A percentile compares a stretch with the other conserved stretches of the same genome.
phyloP scores from a whole-genome alignment of 225 moss, liverwort and hornwort genomes.

The Rhytidiadelphus loreus region DNA sequence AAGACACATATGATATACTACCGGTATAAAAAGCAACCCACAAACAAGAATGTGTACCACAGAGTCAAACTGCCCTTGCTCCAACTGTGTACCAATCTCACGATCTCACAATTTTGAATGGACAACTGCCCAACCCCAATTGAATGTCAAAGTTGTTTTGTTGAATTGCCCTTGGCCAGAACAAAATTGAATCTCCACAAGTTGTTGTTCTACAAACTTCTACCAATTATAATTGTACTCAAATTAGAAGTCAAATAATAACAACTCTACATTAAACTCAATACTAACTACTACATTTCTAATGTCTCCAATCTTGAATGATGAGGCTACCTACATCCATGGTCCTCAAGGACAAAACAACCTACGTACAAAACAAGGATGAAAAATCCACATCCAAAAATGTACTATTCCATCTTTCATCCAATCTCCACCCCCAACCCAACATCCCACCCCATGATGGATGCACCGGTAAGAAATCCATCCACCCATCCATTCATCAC shows the following conservation, averaged over 20 bases:
- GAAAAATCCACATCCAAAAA: background rate
- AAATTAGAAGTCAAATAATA: too few relatives aligned
- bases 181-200: background rate
- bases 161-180: rapidly evolving
- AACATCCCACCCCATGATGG: too few relatives aligned
- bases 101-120: background rate
- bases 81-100: too few relatives aligned
- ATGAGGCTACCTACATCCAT: background rate
- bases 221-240: too few relatives aligned
- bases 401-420: background rate
- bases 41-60: background rate
- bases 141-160: background rate
- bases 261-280: rapidly evolving
- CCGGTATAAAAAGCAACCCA: rapidly evolving
- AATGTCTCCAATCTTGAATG: background rate
- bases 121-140: background rate
- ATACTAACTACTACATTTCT: rapidly evolving
- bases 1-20: background rate
- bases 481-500: too few relatives aligned
- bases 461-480: too few relatives aligned
- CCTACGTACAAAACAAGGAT: background rate
- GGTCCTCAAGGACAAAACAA: rapidly evolving
- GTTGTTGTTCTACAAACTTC: too few relatives aligned
- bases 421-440: too few relatives aligned
- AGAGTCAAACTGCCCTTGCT: too few relatives aligned